Base-by-base conservation (phyloP, 345 rosid species). In the Carallia pectinifolia region DNA sequence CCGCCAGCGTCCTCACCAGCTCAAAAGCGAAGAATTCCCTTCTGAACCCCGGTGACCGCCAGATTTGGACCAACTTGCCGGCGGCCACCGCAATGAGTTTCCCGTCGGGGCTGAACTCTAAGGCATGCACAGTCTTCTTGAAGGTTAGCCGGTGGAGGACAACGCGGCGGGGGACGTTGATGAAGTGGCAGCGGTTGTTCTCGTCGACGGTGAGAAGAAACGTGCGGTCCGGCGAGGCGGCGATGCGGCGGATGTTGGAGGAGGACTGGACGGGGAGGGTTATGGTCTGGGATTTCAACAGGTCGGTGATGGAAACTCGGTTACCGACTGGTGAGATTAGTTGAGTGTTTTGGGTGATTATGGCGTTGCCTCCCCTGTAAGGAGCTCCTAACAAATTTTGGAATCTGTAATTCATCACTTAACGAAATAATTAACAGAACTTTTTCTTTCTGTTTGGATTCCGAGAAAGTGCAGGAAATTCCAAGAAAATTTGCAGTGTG, bases 321-420 rank as follows among this genome's bases (percentile, higher is more conserved):
- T 95, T 95, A 10, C 97, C 97, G 61, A 95, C 91, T 1, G 98
- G 92, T 52, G 97, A 89, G 53, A 95, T 81, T 23, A 92, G 82
- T 66, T 79, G 93, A 10, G 89, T 85, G 72, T 86, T 88, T 47
- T 85, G 85, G 2, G 85, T 77, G 31, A 95, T 30, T 19, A 86
- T 74, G 61, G 85, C 94, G 68, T 92, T 84, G 53, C 99, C 98
- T 68, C 99, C 98, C 38, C 96, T 76, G 81, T 90, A 95, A 7
- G 99, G 96, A 13, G 97, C 97, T 40, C 96, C 97, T 0, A 92
- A 82, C 69, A 92, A 88, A 67, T 95, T 92, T 40, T 89, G 96
- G 74, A 95, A 92, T 23, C 87, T 82, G 78, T 87, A 92, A 79
- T 92, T 87, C 99, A 95, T 95, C 39, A 33, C 58, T 68, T 15